Evolutionary conservation across 2,329 filamentous ascomycete species (phyloP), one percentile per base, ranked within the genome.

Genomic region (Monosporascus ibericus): DNA sequence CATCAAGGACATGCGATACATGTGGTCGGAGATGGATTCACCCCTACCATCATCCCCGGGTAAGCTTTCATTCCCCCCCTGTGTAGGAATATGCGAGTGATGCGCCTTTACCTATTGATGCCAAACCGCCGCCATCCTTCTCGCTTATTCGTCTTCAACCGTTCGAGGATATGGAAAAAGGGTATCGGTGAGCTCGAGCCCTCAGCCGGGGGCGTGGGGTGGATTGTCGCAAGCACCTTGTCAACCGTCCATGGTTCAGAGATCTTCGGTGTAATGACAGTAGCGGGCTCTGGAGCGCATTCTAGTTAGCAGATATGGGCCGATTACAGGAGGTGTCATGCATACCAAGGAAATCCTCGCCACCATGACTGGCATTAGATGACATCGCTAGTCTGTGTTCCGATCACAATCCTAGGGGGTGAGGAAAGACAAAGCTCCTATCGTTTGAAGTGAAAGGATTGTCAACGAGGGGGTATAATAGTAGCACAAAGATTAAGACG

Each of bases 1-100:
- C 70, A 99, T 90, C 61, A 99, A 82, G 48, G 92, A 90, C 94
- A 99, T 99, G 73, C 94, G 91, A 74, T 97, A 99, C 94, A 99
- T 99, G 79, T 99, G 94, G 74, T 99, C 94, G 50, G 90, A 82
- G 66, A 99, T 96, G 2, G 90, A 95, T 72, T 99, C 94, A 68
- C 90, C 88, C 53, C 80, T 85, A 57, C 6, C 24, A 44, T 18
- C 6, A 7, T 11, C 27, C 7, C 42, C n/a, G 7, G 6, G 42
- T 37, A 17, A 47, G 36, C 49, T 48, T 22, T 7, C 18, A 25
- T 47, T 20, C 22, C 20, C 7, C 66, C 11, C 14, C 11, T 14
- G 30, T 34, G 5, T n/a, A n/a, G n/a, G 30, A 1, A 14, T 34
- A 14, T 34, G 30, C 9, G 9, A 11, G 9, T 5, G 11, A 2